phyloP scores from a whole-genome alignment of 1,139 yeast genomes.

The Kodamaea derodonti region DNA sequence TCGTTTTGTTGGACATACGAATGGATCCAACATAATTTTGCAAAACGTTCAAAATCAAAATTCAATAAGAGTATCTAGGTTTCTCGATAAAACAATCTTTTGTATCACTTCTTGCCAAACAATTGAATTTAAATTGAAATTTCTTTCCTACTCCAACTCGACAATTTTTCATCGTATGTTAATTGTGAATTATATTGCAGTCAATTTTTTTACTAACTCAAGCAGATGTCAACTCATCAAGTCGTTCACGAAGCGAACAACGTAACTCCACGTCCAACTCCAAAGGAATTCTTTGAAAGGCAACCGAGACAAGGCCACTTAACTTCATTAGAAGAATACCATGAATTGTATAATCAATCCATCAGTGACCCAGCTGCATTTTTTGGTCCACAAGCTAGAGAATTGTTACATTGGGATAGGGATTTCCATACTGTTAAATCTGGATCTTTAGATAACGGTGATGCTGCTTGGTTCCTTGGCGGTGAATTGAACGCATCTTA shows the following conservation, averaged over 20 bases:
- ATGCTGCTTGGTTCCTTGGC: conserved; percentile 87
- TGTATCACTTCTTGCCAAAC: not conserved
- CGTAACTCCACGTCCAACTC: conserved; percentile 61
- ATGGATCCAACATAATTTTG: not conserved
- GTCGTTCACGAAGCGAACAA: conserved; percentile 84
- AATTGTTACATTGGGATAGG: conserved; percentile 78
- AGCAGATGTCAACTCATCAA: conserved; percentile 21
- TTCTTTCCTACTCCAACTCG: not conserved
- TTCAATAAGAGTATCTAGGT: not conserved
- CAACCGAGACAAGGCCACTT: conserved; percentile 59
- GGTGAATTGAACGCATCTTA: conserved; percentile 92
- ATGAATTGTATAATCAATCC: conserved; percentile 69
- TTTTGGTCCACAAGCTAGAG: conserved; percentile 79
- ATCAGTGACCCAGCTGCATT: conserved; percentile 78
- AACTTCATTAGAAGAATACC: conserved; percentile 61
- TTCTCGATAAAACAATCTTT: no score
- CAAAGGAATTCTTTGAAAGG: conserved; percentile 68
- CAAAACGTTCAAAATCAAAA: not conserved
- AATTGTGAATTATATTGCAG: not conserved
- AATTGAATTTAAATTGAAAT: no score
- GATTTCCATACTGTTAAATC: conserved; percentile 71
- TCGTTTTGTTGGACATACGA: not conserved
- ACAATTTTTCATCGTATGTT: not conserved
- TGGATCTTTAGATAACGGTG: conserved; percentile 76
- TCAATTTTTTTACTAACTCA: conserved; percentile 3